Conservation (phyloP, 805 yeast species). For the Barnettozyma siamensis region DNA sequence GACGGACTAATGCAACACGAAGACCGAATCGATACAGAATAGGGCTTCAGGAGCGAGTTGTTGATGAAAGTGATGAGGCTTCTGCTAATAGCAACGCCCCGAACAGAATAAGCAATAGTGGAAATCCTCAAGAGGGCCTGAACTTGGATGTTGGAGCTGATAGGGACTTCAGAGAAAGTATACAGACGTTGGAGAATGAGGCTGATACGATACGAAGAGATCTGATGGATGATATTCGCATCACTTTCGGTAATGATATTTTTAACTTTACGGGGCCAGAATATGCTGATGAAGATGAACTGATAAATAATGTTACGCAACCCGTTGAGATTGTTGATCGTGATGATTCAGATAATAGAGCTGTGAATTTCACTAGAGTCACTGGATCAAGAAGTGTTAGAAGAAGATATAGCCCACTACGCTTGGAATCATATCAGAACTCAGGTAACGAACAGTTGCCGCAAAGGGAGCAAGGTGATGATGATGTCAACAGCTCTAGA, state of each 20-base stretch:
- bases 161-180: not conserved
- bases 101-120: too few species aligned
- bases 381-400: not conserved
- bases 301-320: not conserved
- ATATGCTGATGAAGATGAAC: not conserved
- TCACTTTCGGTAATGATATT: constrained; percentile 1
- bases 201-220: constrained; percentile 4
- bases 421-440: too few species aligned
- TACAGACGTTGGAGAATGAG: constrained; percentile 3
- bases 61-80: not conserved
- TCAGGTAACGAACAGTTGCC: too few species aligned
- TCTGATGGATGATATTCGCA: constrained; percentile 2
- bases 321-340: not conserved
- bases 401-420: not conserved
- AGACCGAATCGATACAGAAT: not conserved
- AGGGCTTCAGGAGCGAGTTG: not conserved
- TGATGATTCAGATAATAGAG: not conserved
- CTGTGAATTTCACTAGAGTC: not conserved
- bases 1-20: constrained; percentile 9
- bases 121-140: too few species aligned
- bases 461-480: too few species aligned
- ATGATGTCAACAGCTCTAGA: too few species aligned
- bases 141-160: not conserved
- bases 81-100: not conserved
- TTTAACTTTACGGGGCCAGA: not conserved